phyloP scores from a whole-genome alignment of 2,329 filamentous ascomycete species.

The Ophiosphaerella korrae region DNA sequence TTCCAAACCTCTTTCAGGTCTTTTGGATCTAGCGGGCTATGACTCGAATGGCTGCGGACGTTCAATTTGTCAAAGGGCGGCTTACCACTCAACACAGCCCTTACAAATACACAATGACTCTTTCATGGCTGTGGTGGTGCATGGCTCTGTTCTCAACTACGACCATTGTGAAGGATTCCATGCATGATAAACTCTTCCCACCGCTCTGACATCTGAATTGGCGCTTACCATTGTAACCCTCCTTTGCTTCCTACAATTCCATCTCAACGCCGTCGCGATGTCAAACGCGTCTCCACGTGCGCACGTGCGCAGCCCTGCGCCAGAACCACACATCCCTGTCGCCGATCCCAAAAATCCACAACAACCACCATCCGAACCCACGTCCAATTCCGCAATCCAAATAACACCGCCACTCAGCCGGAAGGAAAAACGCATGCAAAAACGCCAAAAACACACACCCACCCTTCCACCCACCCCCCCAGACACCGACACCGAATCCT shows the following conservation, averaged over 20 bases:
- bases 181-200: neutral
- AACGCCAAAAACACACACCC: conserved; percentile 18
- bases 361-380: conserved; percentile 7
- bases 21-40: neutral
- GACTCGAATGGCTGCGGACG: neutral
- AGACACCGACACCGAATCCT: conserved; percentile 23
- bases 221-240: neutral
- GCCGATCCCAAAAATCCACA: conserved; percentile 26
- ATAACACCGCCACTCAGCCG: conserved; percentile 16
- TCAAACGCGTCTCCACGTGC: conserved; percentile 40
- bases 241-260: neutral
- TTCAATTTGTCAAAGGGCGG: conserved; percentile 24
- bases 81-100: conserved; percentile 24
- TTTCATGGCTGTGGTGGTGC: conserved; percentile 43
- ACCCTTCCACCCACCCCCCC: conserved; percentile 20
- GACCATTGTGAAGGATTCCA: neutral
- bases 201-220: neutral
- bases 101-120: conserved; percentile 45
- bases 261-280: conserved; percentile 12
- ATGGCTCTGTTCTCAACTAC: conserved; percentile 18
- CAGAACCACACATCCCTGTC: conserved; percentile 23
- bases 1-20: too few species aligned
- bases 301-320: conserved; percentile 37
- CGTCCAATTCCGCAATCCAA: conserved; percentile 5
- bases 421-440: conserved; percentile 32